Evolutionary conservation across 2,329 filamentous ascomycete genomes (phyloP), one percentile per base, ranked within the genome.

Genomic region (Aureobasidium sp.): DNA sequence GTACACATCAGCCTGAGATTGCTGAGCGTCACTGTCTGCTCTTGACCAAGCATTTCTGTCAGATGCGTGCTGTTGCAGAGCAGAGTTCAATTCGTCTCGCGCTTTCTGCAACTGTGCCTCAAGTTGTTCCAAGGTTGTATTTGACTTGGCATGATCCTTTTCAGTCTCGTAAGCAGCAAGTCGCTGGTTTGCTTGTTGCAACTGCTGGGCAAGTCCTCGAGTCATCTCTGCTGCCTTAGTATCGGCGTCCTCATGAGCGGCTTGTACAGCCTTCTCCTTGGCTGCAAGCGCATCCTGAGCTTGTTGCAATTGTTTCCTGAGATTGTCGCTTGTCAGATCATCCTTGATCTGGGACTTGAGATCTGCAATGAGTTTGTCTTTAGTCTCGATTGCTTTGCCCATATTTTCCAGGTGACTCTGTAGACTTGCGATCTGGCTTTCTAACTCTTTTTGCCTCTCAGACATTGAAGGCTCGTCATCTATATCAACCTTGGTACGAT

Each of bases 1-100:
- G 13, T 44, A 54, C 4, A 57, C 39, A 13, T 27, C 9, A 10
- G 51, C 25, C 16, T 49, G 39, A 30, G 53, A 37, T 14, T 30
- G 54, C 16, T 42, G 51, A 8, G 61, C 37, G 37, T 62, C 44
- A 14, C 21, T 53, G 45, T 50, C 51, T 21, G 61, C 44, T 36
- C 32, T 50, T 27, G 32, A 13, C 61, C 51, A 55, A 14, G 60
- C 42, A 6, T 57, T 44, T 13, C 57, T 55, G 11, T 54, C 60
- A 16, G 44, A 32, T 4, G 39, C 42, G 7, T 71, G 64, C 6
- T 68, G 67, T 2, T 65, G 61, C 51, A 67, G 62, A 34, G 69
- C 49, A 3, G 48, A 34, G 34, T 61, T 62, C 10, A 67, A 55
- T 48, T 67, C 63, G 39, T 47, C 34, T 41, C 47, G 34, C 21